Evolutionary conservation across 176 grass and related monocot species (phyloP), one percentile per base, ranked within the genome.

Genomic region (Raddia guianensis): DNA sequence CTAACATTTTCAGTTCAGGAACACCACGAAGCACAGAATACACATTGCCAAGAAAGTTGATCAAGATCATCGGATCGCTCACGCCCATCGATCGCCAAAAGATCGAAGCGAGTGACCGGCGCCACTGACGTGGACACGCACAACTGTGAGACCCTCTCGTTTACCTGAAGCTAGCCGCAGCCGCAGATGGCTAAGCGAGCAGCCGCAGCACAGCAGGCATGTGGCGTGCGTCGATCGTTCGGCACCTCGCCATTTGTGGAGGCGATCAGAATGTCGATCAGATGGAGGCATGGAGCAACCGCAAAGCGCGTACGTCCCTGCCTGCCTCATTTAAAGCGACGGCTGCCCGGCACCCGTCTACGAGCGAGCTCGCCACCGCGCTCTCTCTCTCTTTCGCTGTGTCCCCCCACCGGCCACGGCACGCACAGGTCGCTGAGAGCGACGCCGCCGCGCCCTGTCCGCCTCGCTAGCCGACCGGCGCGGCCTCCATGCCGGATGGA

Each of bases 321-420:
- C 47, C 48, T 12, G n/a, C 57, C 44, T 44, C 58, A 53, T 63
- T 70, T 13, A 84, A 76, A 89, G 76, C 82, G 87, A 85, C 76
- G 82, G 82, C 70, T 48, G 54, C 81, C 47, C 49, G 20, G 70
- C 76, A 63, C 70, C 81, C 69, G 82, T 80, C 70, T 69, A 80
- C 73, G 27, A 52, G 46, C 32, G 12, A 8, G 63, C 51, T 47
- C 64, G 37, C 40, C 56, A 2, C 19, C 78, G 37, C 37, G 37
- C 33, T 33, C 64, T 33, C 7, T 5, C 59, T 11, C 27, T 27
- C 59, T 11, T 1, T 27, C 27, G 27, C 27, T 27, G 0, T 27
- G 27, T 27, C 27, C 19, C 58, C 46, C 32, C 75, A 37, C 9
- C 5, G 32, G 42, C 70, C 62, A 74, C 63, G 62, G 62, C 43